Evolutionary conservation across 345 rosid genomes (phyloP), one percentile per base, ranked within the genome.

Genomic region (Ailanthus altissimus): DNA sequence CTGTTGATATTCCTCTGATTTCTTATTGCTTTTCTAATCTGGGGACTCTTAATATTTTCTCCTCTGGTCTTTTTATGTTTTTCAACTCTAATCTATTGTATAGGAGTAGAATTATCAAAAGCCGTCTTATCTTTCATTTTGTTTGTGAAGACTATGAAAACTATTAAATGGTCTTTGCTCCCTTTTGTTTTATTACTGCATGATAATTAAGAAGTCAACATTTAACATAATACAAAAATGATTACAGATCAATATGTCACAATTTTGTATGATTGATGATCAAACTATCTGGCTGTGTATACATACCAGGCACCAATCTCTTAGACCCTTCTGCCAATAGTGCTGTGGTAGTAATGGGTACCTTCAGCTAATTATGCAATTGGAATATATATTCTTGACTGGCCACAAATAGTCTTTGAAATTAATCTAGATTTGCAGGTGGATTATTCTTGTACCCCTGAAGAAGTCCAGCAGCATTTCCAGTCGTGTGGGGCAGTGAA

Each of bases 401-500:
- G 20, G 40, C 60, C 18, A 50, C 23, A 2, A 42, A 18, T 73
- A 64, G 23, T 49, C 16, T 21, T 63, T 25, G 15, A 25, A 26
- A 47, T 57, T 64, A 67, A 25, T 47, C 53, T 74, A 61, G 56
- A 28, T 81, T 53, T 77, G 76, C 79, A 91, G 97, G 93, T 91
- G 64, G 97, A 91, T 71, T 91, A 91, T 67, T 77, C 90, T 21
- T 88, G 93, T 78, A 90, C 90, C 10, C 92, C 97, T 70, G 92
- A 90, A 87, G 93, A 91, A 88, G 91, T 91, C 62, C 93, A 91
- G 85, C 93, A 84, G 79, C 92, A 88, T 86, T 91, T 91, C 80
- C 90, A 91, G 76, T 81, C 92, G 5, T 88, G 97, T 78, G 97
- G 97, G 60, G 88, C 93, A 5, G 91, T 91, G 61, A 88, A 90